Evolutionary conservation across 805 yeast species (phyloP).

Genomic region (Nakazawaea peltata): DNA sequence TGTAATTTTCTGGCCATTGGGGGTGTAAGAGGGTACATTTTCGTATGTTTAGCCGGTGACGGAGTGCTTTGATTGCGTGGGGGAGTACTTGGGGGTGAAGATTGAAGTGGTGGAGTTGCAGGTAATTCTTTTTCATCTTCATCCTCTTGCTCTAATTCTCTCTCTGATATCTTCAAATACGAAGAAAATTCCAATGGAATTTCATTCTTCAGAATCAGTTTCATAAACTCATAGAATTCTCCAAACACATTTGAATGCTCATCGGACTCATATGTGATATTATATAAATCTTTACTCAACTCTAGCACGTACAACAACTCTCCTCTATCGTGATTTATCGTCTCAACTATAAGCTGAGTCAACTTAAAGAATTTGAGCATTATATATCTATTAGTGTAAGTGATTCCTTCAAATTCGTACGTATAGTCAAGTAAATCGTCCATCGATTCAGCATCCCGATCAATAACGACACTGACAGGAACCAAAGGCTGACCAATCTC

Average conservation of each 20-base stretch:
- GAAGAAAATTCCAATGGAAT: neutral
- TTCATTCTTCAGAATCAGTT: neutral
- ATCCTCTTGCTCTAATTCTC: slow-evolving; percentile 1
- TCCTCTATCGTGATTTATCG: slow-evolving; percentile 20
- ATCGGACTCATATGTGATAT: slow-evolving; percentile 13
- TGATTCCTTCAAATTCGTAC: slow-evolving; percentile 7
- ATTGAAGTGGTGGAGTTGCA: neutral
- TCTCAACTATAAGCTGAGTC: slow-evolving; percentile 18
- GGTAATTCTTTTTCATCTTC: neutral
- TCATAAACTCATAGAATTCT: slow-evolving; percentile 4
- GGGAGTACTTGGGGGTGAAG: neutral
- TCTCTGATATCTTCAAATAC: slow-evolving; percentile 1
- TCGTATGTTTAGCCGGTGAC: too few species aligned
- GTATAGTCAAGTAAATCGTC: slow-evolving; percentile 13
- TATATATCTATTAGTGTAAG: slow-evolving; percentile 28
- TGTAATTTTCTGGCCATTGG: slow-evolving; percentile 5
- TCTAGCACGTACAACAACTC: slow-evolving; percentile 22
- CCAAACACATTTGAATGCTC: slow-evolving; percentile 19
- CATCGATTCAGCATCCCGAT: slow-evolving; percentile 6
- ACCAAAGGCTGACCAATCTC: slow-evolving; percentile 21
- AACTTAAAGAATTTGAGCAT: slow-evolving; percentile 32
- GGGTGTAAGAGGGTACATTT: slow-evolving; percentile 3
- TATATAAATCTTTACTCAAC: slow-evolving; percentile 22
- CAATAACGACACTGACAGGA: slow-evolving; percentile 15
- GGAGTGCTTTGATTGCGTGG: too few species aligned